Conservation (phyloP, 108 stramenopile species). For the Conticribra guillardii region DNA sequence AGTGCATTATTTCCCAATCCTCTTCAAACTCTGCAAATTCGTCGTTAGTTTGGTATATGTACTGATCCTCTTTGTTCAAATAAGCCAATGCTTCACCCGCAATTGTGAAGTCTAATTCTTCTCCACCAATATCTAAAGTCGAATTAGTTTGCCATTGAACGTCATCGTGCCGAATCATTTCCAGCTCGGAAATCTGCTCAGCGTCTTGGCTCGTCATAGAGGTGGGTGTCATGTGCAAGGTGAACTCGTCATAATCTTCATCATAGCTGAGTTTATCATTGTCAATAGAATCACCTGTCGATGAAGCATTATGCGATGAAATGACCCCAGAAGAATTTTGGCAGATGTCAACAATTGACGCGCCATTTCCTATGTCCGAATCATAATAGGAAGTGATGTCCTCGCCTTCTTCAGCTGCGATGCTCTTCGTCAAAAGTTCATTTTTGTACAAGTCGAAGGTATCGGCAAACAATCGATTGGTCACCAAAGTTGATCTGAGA, state of each 20-base stretch:
- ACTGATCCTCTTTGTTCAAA: neutral
- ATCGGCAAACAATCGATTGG: no score
- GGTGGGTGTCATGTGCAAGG: constrained; percentile 36
- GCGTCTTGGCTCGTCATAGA: constrained; percentile 32
- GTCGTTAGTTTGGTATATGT: neutral
- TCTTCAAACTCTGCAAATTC: constrained; percentile 24
- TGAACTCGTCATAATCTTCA: constrained; percentile 31
- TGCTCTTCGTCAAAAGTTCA: no score
- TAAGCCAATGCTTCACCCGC: neutral
- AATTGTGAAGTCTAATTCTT: neutral
- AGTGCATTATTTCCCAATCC: constrained; percentile 33
- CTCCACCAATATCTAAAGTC: neutral
- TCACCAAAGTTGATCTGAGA: no score
- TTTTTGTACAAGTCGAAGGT: no score
- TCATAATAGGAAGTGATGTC: no score
- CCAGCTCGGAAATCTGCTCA: constrained; percentile 28
- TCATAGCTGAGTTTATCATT: constrained; percentile 9
- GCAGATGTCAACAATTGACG: no score
- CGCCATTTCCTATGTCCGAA: no score
- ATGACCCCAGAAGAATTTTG: no score
- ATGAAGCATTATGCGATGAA: neutral
- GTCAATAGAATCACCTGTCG: neutral
- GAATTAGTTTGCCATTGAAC: neutral
- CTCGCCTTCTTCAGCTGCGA: no score
- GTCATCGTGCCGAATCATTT: constrained; percentile 21